phyloP scores from a whole-genome alignment of 2,329 filamentous ascomycete genomes.

The Sporothrix brunneoviolacea region DNA sequence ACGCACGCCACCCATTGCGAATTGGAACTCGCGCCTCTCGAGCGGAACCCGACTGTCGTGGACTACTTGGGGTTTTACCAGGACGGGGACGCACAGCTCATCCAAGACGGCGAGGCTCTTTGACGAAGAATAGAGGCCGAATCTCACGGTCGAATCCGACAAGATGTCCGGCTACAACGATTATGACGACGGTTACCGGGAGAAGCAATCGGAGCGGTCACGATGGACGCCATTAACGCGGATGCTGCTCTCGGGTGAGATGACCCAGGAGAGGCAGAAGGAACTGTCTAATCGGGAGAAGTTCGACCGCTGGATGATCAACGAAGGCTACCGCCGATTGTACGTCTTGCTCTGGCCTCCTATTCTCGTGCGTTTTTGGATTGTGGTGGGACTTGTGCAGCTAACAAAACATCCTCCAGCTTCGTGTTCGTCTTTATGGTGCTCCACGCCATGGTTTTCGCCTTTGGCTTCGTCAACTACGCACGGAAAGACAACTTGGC shows the following conservation, averaged over 20 bases:
- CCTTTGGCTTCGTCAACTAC: constrained; percentile 75
- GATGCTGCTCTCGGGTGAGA: constrained; percentile 76
- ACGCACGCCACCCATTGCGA: not conserved
- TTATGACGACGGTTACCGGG: constrained; percentile 24
- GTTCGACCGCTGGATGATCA: constrained; percentile 84
- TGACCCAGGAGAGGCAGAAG: constrained; percentile 66
- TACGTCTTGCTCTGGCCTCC: constrained; percentile 37
- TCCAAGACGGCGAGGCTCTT: not conserved
- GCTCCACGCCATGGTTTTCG: constrained; percentile 69
- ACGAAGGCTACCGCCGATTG: constrained; percentile 77
- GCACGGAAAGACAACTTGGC: constrained; percentile 69
- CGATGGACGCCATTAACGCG: constrained; percentile 77
- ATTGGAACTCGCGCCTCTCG: not conserved
- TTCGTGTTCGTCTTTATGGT: constrained; percentile 71
- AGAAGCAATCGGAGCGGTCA: constrained; percentile 58
- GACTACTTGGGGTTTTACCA: not conserved
- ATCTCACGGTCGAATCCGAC: not conserved
- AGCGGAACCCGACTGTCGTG: not conserved
- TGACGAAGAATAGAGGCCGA: not conserved
- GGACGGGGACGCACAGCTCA: not conserved
- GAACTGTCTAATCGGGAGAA: constrained; percentile 62
- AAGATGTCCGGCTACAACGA: constrained; percentile 32
- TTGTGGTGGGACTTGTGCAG: no score
- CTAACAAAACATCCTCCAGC: no score
- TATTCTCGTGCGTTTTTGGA: not conserved